Evolutionary conservation across 2,329 filamentous ascomycete species (phyloP), one percentile per base, ranked within the genome.

Genomic region (Emergomyces africanus): DNA sequence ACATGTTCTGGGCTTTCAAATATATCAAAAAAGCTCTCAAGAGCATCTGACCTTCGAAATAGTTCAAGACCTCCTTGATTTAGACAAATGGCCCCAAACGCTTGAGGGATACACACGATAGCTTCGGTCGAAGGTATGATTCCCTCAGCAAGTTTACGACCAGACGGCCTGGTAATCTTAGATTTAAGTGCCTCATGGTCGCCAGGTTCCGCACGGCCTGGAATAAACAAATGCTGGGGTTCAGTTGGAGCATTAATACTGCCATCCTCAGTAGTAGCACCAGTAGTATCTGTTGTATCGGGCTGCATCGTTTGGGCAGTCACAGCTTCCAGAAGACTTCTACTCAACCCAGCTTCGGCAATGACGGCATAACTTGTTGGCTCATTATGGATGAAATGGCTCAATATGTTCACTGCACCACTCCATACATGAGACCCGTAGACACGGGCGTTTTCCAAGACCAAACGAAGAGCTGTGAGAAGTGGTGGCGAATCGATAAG

Each of bases 341-440:
- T 87, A 67, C 94, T 91, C 66, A 99, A 81, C 25, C 90, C 90
- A 56, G 94, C 92, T 74, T 99, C 94, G 15, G 89, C 90, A 64
- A 99, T 94, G 28, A 96, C 90, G 33, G 90, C 87, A 71, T 96
- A 99, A 72, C 94, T 99, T 0, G 94, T 99, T 0, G 94, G 94
- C 68, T 99, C 94, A 69, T 97, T 96, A 74, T 99, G 95, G 67
- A 99, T 95, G 72, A 99, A 99, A 66, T 90, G 92, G 69, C 89
- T 94, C 56, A 99, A 78, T 59, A 96, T 92, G 58, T 87, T 91
- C 62, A 96, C 89, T 6, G 90, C 88, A 70, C 91, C 91, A 54
- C 90, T 96, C 94, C 94, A 99, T 5, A 97, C 90, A 61, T 94
- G 87, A 1, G 92, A 94, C 14, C 94, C 94, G 70, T 91, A 99